Evolutionary conservation across 768 basidiomycete species (phyloP), one percentile per base, ranked within the genome.

Genomic region (Pisolithus orientalis): DNA sequence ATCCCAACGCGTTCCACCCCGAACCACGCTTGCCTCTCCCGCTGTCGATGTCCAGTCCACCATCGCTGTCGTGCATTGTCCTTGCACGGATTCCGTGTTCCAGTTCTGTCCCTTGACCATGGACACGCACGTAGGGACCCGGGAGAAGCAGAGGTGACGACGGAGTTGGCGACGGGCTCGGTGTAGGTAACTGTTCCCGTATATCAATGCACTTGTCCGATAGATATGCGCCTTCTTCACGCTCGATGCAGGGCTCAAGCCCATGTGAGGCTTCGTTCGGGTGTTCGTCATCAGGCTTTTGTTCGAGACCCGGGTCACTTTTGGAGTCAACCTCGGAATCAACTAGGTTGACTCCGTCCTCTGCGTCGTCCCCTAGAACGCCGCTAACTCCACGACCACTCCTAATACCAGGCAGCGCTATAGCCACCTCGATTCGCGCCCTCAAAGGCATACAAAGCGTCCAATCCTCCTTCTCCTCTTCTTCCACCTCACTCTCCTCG

Each of bases 401-500:
- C 27, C n/a, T 24, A 17, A 45, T 27, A 6, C 14, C 14, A 8
- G 28, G 44, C 14, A 16, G 44, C 17, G 5, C 24, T 48, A 31
- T 14, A 27, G 10, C 25, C 17, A 14, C n/a, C 38, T 37, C 53
- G 25, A 43, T 53, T 0, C 43, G 55, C 16, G 28, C 37, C 29
- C 65, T 61, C 54, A 69, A 57, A 16, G 66, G 64, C 68, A 69
- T 69, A 5, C 63, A 67, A 7, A 67, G 50, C 31, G 66, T 67
- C 66, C 66, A 67, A 28, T 67, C 66, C 6, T 67, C 67, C 24
- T 39, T 38, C 21, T 54, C 34, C 2, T 48, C 44, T 10, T 47
- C 59, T n/a, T 59, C 61, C 52, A 53, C 6, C 9, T 17, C 44
- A 0, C 6, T 4, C 32, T 55, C 11, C 11, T 49, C 1, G 47